Conservation (phyloP, 1,284 basidiomycete species). For the Neolentinus lepideus region DNA sequence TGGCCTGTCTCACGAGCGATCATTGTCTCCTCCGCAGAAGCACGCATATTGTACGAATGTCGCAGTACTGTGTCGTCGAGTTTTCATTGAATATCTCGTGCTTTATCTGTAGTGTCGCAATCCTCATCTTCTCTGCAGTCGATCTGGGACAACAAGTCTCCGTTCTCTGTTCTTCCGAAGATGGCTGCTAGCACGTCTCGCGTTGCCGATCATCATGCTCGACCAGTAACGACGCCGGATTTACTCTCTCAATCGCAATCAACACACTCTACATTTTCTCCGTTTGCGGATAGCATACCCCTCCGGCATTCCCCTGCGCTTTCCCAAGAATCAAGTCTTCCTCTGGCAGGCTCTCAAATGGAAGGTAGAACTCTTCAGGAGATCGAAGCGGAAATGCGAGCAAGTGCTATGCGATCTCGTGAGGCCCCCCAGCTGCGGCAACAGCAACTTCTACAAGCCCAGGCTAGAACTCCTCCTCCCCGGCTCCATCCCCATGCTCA, state of each 20-base stretch:
- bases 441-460: slow-evolving; percentile 27
- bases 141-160: slow-evolving; percentile 75
- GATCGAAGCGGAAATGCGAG: slow-evolving; percentile 90
- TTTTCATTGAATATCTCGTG: slow-evolving; percentile 9
- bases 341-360: slow-evolving; percentile 23
- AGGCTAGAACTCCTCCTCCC: slow-evolving; percentile 50
- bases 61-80: not conserved
- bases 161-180: slow-evolving; percentile 60
- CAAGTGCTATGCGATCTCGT: slow-evolving; percentile 25
- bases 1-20: slow-evolving; percentile 4
- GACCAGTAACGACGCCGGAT: slow-evolving; percentile 14
- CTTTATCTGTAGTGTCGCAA: slow-evolving; percentile 28
- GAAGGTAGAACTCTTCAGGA: slow-evolving; percentile 82
- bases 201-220: not conserved
- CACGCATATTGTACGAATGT: not conserved
- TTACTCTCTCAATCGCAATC: slow-evolving; percentile 1
- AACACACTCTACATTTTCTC: slow-evolving; percentile 12
- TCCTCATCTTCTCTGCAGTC: slow-evolving; percentile 53
- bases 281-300: not conserved
- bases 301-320: slow-evolving; percentile 8
- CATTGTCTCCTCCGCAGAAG: slow-evolving; percentile 5
- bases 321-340: slow-evolving; percentile 7
- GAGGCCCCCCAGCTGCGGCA: slow-evolving; percentile 23
- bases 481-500: slow-evolving; percentile 65
- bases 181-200: not conserved